These are phyloP conservation scores for Solanum pimpinellifolium DNA, from an alignment of 257 asterid species.

Conservation along the genomic window DNA sequence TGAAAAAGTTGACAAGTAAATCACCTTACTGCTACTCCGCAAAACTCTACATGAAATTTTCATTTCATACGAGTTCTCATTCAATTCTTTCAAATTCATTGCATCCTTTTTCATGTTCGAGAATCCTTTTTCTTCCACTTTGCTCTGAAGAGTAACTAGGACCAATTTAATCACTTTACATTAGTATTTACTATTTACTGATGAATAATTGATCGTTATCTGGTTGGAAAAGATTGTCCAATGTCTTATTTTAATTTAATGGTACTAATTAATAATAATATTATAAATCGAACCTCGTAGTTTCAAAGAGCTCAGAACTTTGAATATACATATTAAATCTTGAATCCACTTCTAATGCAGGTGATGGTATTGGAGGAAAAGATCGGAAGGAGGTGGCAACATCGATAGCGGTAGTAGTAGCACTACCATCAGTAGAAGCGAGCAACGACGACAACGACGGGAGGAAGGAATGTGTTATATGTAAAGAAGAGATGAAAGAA, in stretches of 20 bases:
- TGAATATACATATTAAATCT: neutral
- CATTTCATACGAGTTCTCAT: neutral
- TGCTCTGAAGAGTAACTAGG: neutral
- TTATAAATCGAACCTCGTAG: neutral
- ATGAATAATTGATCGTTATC: neutral
- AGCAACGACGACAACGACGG: constrained; percentile 4
- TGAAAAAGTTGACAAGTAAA: neutral
- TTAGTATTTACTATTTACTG: neutral
- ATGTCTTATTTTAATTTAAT: neutral
- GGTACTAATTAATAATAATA: too few species aligned
- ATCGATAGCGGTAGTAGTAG: constrained; percentile 52
- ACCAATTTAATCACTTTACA: neutral
- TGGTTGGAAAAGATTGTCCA: neutral
- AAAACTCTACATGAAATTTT: neutral
- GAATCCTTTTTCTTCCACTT: neutral
- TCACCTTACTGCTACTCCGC: neutral
- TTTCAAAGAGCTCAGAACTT: neutral
- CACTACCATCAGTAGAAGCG: constrained; percentile 51
- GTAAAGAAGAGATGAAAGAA: constrained; percentile 58
- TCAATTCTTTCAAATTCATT: neutral
- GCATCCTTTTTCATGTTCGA: neutral
- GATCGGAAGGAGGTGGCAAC: constrained; percentile 34
- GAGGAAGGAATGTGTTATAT: constrained; percentile 53
- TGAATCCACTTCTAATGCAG: neutral
- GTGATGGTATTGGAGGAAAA: constrained; percentile 9